Percentiles rank a stretch among this genome's conserved stretches.
Conservation (phyloP, 192 early-diverging fungal genomes). For the Entomortierella chlamydospora region DNA sequence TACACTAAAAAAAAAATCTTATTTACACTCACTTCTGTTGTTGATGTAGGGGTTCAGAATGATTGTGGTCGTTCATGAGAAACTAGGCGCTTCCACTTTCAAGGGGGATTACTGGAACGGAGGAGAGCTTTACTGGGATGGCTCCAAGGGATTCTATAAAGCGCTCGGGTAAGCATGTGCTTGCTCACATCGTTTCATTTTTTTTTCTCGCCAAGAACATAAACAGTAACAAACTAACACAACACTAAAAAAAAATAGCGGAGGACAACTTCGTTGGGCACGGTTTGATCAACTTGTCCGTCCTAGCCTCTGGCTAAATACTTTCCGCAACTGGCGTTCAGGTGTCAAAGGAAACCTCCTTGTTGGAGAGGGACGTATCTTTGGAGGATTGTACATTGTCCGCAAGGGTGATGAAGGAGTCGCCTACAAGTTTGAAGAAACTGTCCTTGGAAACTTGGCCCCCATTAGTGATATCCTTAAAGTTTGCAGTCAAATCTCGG, state of each 20-base stretch:
- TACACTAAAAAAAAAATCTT: background rate
- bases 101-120: slow-evolving; percentile 53
- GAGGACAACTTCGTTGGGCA: slow-evolving; percentile 44
- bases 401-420: slow-evolving; percentile 41
- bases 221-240: background rate
- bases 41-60: slow-evolving; percentile 41
- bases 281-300: slow-evolving; percentile 35
- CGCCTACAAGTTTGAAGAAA: slow-evolving; percentile 57
- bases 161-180: slow-evolving; percentile 23
- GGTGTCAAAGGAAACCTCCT: slow-evolving; percentile 55
- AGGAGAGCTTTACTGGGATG: slow-evolving; percentile 54
- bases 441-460: slow-evolving; percentile 52
- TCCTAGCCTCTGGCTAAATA: slow-evolving; percentile 35
- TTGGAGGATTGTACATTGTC: slow-evolving; percentile 55
- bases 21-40: background rate
- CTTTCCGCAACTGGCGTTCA: slow-evolving; percentile 35
- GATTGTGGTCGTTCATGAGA: slow-evolving; percentile 55
- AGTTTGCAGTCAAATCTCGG: slow-evolving; percentile 54
- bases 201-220: background rate
- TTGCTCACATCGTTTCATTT: background rate
- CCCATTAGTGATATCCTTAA: slow-evolving; percentile 55
- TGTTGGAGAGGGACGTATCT: slow-evolving; percentile 58
- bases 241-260: slow-evolving; percentile 2
- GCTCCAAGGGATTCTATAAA: slow-evolving; percentile 53
- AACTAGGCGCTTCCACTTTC: slow-evolving; percentile 55